Percentiles rank a stretch among this genome's conserved stretches.
Conservation (phyloP, 1,139 yeast species). For the Debaryomycetaceae sp. region DNA sequence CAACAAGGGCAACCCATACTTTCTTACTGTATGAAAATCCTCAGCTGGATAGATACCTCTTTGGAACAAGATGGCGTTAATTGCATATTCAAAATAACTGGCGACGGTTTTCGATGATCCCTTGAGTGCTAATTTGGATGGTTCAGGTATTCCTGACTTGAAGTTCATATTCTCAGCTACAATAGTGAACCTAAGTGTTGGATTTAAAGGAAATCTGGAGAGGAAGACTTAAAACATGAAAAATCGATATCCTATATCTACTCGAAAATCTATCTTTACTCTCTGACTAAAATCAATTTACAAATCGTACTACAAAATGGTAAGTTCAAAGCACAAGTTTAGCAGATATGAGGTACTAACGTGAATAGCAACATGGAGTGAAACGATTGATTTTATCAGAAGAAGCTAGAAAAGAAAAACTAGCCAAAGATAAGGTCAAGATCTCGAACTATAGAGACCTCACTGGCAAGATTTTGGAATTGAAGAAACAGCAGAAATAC, state of each 20-base stretch:
- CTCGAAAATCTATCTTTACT: neutral
- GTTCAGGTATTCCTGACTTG: neutral
- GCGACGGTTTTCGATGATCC: conserved; percentile 79
- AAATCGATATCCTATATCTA: neutral
- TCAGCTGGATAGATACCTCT: conserved; percentile 89
- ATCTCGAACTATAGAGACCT: conserved; percentile 54
- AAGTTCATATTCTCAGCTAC: neutral
- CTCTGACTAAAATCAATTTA: neutral
- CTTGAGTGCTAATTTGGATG: conserved; percentile 60
- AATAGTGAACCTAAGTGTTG: too few species aligned
- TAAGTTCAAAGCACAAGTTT: conserved; percentile 6
- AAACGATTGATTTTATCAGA: conserved; percentile 57
- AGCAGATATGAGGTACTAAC: conserved; percentile 7
- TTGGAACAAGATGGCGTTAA: conserved; percentile 80
- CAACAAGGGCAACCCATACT: conserved; percentile 76
- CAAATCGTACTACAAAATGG: conserved; percentile 7
- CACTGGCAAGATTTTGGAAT: conserved; percentile 38
- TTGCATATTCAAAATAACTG: conserved; percentile 80
- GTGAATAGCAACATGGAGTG: conserved; percentile 60
- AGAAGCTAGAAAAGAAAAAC: conserved; percentile 55
- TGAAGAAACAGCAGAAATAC: conserved; percentile 29
- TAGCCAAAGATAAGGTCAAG: conserved; percentile 48
- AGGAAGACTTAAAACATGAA: neutral
- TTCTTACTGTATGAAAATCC: conserved; percentile 75
- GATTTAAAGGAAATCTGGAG: too few species aligned